Conservation (phyloP, 78 protist genomes). For the Dictyostelium citrinum region DNA sequence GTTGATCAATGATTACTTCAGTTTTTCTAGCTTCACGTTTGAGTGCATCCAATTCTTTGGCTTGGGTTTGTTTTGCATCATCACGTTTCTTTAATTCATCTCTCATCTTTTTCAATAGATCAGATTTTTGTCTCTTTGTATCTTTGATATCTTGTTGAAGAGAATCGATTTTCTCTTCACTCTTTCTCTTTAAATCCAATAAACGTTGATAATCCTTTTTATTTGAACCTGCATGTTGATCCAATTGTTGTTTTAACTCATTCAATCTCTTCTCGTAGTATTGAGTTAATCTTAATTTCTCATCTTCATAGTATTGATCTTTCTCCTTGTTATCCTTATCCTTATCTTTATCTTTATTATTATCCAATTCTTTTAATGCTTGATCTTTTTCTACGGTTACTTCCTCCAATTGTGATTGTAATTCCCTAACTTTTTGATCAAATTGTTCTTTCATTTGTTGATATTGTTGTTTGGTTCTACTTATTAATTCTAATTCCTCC, state of each 20-base stretch:
- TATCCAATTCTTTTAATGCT: slow-evolving; percentile 32
- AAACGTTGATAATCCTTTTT: slow-evolving; percentile 59
- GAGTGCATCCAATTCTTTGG: slow-evolving; percentile 33
- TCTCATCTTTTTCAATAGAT: slow-evolving; percentile 42
- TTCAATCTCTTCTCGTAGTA: slow-evolving; percentile 43
- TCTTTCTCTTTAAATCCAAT: slow-evolving; percentile 33
- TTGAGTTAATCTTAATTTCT: slow-evolving; percentile 20
- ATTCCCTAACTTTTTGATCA: slow-evolving; percentile 35
- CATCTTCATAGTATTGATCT: slow-evolving; percentile 12
- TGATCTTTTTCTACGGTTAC: slow-evolving; percentile 28
- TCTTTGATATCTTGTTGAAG: slow-evolving; percentile 47
- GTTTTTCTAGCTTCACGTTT: slow-evolving; percentile 49
- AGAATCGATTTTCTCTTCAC: slow-evolving; percentile 38
- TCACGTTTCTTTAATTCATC: slow-evolving; percentile 69
- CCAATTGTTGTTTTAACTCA: slow-evolving; percentile 46
- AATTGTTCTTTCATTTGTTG: slow-evolving; percentile 71
- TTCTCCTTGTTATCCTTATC: neutral
- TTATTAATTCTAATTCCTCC: slow-evolving; percentile 55
- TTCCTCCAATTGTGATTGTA: slow-evolving; percentile 16
- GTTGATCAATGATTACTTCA: slow-evolving; percentile 55
- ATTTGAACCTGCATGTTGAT: slow-evolving; percentile 33
- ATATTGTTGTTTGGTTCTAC: slow-evolving; percentile 37
- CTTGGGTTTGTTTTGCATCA: slow-evolving; percentile 43
- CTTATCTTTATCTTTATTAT: neutral
- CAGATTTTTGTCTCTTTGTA: slow-evolving; percentile 52